Evolutionary conservation across 768 basidiomycete genomes (phyloP), one percentile per base, ranked within the genome.

Genomic region (Rhodocollybia butyracea): DNA sequence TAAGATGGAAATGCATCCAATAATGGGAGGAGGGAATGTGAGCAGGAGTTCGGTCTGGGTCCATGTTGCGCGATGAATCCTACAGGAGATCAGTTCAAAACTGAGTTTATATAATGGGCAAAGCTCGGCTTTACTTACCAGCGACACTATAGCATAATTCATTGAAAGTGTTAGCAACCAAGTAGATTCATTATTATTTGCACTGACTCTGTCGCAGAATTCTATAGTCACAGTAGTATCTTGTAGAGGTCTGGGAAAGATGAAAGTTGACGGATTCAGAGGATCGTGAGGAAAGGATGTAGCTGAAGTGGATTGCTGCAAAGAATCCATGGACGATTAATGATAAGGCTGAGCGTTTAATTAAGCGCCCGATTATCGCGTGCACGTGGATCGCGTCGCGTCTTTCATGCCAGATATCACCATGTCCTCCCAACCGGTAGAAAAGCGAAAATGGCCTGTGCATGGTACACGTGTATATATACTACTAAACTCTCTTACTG

Each of bases 21-120:
- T 71, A 1, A 72, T 65, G 0, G 93, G 93, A 26, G 91, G 83
- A 11, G 93, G 89, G 69, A 98, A 98, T 1, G 95, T 97, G 32
- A 96, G 70, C 61, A 94, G 81, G 15, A 98, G 78, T 62, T 97
- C 95, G 0, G 94, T 97, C 58, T 91, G 89, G n/a, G 86, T 80
- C 95, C 95, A 98, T 11, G 84, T 85, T 30, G 95, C 94, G 62
- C 94, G 81, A 62, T 95, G 94, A 36, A 94, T 79, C 94, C 94
- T 95, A 64, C 31, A 48, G n/a, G 17, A 34, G 29, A 46, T 24
- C 40, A 15, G 13, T n/a, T 13, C 48, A 17, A 30, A 32, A 29
- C 21, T 47, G 29, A 30, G 43, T 17, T 29, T 13, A 29, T 5
- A 50, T 36, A 24, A 31, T 31, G 10, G 8, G 22, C 5, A 31